A percentile compares a stretch with the other conserved stretches of the same genome.
Evolutionary conservation across 352 stramenopile species (phyloP).

Genomic region (Globisporangium mamillatum): DNA sequence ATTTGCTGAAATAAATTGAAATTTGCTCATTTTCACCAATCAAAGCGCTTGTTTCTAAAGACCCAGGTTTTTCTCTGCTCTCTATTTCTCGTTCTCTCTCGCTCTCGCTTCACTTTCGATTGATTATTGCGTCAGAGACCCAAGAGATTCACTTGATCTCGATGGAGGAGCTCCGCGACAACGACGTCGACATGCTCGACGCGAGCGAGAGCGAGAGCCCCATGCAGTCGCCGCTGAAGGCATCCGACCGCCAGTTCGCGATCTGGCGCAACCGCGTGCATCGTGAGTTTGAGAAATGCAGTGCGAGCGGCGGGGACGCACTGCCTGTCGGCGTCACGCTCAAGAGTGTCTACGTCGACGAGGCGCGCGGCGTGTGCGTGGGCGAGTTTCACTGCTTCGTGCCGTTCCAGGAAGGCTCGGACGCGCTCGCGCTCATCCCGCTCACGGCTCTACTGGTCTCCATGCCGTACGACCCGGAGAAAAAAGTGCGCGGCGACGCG

Average conservation of each 20-base stretch:
- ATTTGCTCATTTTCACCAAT: not conserved
- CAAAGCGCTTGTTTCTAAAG: not conserved
- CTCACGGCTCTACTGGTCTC: slow-evolving; percentile 48
- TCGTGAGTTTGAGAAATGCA: slow-evolving; percentile 75
- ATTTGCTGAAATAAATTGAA: not conserved
- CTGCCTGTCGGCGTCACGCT: slow-evolving; percentile 49
- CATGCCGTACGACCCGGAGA: slow-evolving; percentile 49
- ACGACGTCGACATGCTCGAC: slow-evolving; percentile 20
- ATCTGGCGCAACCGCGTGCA: slow-evolving; percentile 76
- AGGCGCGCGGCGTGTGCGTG: slow-evolving; percentile 38
- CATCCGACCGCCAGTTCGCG: slow-evolving; percentile 44
- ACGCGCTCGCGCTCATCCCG: slow-evolving; percentile 60
- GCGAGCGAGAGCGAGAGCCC: slow-evolving; percentile 7
- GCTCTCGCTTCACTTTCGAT: not conserved
- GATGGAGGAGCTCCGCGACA: slow-evolving; percentile 2
- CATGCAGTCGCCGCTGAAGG: not conserved
- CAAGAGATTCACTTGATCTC: not conserved
- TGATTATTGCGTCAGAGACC: not conserved
- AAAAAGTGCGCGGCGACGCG: slow-evolving; percentile 26
- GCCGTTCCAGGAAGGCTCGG: slow-evolving; percentile 69
- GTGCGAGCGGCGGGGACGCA: slow-evolving; percentile 4
- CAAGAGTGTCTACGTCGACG: slow-evolving; percentile 43
- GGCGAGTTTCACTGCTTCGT: slow-evolving; percentile 75
- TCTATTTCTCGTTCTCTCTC: not conserved
- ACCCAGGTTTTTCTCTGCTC: not conserved